Conservation (phyloP, 225 moss, liverwort and hornwort species). For the Neckera pumila region DNA sequence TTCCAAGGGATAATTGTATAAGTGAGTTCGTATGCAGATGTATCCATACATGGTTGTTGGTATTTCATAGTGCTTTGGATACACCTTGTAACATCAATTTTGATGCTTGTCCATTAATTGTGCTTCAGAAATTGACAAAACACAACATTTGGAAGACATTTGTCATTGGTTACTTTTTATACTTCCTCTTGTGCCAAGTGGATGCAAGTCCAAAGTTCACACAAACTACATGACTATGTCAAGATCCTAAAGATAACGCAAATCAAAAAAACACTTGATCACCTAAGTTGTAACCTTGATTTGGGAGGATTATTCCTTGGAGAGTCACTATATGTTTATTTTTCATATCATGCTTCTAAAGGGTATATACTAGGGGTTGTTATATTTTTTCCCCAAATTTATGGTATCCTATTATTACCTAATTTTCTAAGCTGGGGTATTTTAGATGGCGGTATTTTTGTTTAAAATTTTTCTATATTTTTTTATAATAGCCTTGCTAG, state of each 20-base stretch:
- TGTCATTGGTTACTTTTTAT: background rate
- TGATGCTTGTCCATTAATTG: background rate
- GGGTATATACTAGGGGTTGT: fast-evolving
- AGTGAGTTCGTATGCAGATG: too few relatives aligned
- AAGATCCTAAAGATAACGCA: background rate
- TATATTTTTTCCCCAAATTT: background rate
- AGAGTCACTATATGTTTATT: background rate
- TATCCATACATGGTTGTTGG: too few relatives aligned
- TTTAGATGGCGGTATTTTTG: too few relatives aligned
- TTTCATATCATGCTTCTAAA: background rate
- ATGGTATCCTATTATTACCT: background rate
- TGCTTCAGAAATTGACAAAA: background rate
- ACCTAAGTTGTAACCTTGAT: fast-evolving
- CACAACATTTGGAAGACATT: background rate
- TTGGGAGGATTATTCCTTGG: fast-evolving
- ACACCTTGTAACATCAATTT: too few relatives aligned
- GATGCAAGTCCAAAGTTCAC: background rate
- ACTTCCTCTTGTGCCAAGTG: fast-evolving
- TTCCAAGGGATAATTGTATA: too few relatives aligned
- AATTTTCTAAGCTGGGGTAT: background rate
- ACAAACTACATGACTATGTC: background rate
- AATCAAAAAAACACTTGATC: background rate
- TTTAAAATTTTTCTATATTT: too few relatives aligned
- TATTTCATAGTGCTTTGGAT: too few relatives aligned
- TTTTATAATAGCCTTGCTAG: too few relatives aligned